Base-by-base conservation (phyloP, 176 grass and related monocot species). In the Aegilops sharonensis region DNA sequence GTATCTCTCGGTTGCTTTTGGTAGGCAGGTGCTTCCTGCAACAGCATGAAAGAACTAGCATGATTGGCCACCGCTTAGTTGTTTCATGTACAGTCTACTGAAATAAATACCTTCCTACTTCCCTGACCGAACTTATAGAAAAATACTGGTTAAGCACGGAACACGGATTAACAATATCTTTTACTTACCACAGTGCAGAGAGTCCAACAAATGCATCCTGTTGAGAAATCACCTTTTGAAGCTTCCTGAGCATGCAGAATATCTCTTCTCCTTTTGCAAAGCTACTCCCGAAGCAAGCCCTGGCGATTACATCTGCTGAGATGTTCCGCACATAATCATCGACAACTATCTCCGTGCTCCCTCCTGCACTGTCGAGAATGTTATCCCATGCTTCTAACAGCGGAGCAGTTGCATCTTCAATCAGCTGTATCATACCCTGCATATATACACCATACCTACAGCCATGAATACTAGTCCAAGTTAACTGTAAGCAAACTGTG, bases 221-320 rank as follows among this genome's bases (percentile, higher is more conserved):
- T 80, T 85, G 39, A 90, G 80, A 75, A 79, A 94, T 70, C 80
- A 61, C 78, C 75, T 11, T 87, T 12, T 94, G 94, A 85, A 97
- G 85, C 68, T 50, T 76, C 68, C 88, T 79, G 61, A 97, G 82
- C 64, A 81, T 90, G 78, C 82, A 80, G 68, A 97, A 92, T 80
- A 97, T 88, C 83, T 97, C 91, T 63, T 94, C 81, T 2, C 92
- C 92, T 89, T 82, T 86, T n/a, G 83, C 54, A 34, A 92, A 97
- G 77, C 94, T 92, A 77, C 88, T 92, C 2, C 94, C 92, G 12
- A 97, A 97, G 89, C 86, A 94, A 83, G 88, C 83, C 89, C 80
- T 90, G 21, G 94, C 66, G 68, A 97, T 88, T 15, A 97, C 73
- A 90, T 97, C 90, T 59, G 82, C 92, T 60, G 94, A 97, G 64